These are phyloP conservation scores for Mycena sp. DNA, from an alignment of 1,284 basidiomycete genomes.

Conservation along the genomic window DNA sequence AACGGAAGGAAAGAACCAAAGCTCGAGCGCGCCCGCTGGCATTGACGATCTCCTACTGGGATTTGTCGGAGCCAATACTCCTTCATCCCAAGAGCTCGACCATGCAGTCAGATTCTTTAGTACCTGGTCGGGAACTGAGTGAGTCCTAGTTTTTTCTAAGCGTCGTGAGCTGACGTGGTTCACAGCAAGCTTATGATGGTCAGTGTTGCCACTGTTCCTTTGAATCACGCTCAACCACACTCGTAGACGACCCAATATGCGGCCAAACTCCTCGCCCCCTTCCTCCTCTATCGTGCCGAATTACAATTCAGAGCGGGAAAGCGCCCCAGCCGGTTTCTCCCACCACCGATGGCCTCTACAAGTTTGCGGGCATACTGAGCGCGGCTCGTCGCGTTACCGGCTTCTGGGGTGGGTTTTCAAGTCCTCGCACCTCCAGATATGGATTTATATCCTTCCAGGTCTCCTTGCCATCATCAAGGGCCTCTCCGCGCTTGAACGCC, in stretches of 20 bases:
- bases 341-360: conserved; percentile 23
- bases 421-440: not conserved
- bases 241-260: conserved; percentile 29
- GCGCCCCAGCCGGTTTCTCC: conserved; percentile 23
- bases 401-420: conserved; percentile 26
- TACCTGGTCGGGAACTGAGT: conserved; percentile 32
- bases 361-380: conserved; percentile 30
- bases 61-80: conserved; percentile 22
- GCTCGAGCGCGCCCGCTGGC: conserved; percentile 12
- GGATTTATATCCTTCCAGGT: not conserved
- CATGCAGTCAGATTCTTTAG: conserved; percentile 27
- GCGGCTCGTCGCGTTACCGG: conserved; percentile 30
- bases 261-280: conserved; percentile 26
- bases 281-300: conserved; percentile 29
- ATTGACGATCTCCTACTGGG: conserved; percentile 29
- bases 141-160: conserved; percentile 5
- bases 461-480: conserved; percentile 23
- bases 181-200: conserved; percentile 83
- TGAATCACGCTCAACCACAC: not conserved
- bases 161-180: not conserved
- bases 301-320: conserved; percentile 30
- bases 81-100: conserved; percentile 24
- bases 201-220: conserved; percentile 28
- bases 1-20: conserved; percentile 11
- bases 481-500: conserved; percentile 29